Percentiles rank a stretch among this genome's conserved stretches.
Conservation (phyloP, 805 yeast species). For the Starmerella bombi region DNA sequence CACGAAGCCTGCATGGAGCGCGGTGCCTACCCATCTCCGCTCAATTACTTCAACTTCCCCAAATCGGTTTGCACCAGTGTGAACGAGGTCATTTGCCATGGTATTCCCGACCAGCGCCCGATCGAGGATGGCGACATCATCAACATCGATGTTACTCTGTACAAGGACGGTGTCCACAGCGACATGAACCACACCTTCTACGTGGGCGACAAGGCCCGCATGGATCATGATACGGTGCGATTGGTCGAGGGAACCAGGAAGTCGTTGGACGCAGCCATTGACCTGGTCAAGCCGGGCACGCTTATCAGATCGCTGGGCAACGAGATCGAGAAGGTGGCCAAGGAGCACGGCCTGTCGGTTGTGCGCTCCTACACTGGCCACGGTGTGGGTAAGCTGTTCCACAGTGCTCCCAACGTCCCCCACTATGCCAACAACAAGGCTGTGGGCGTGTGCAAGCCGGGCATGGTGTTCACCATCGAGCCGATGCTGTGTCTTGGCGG, state of each 20-base stretch:
- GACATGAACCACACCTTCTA: constrained; percentile 95
- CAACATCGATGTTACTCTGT: constrained; percentile 78
- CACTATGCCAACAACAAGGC: constrained; percentile 92
- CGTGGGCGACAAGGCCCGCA: constrained; percentile 76
- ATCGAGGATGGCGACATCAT: constrained; percentile 89
- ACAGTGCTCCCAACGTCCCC: constrained; percentile 82
- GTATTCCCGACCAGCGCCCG: constrained; percentile 83
- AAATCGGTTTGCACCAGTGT: constrained; percentile 86
- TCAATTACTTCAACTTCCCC: constrained; percentile 88
- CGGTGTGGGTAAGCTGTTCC: constrained; percentile 78
- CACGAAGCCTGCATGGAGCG: constrained; percentile 82
- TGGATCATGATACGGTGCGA: constrained; percentile 70
- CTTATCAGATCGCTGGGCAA: constrained; percentile 80
- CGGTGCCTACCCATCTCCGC: constrained; percentile 86
- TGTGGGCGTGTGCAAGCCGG: constrained; percentile 85
- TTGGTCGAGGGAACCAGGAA: constrained; percentile 88
- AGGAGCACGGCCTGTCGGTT: constrained; percentile 63
- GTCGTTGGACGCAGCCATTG: constrained; percentile 71
- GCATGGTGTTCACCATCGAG: constrained; percentile 92
- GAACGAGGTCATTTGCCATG: constrained; percentile 93
- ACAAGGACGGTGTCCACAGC: constrained; percentile 78
- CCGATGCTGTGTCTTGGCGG: constrained; percentile 90
- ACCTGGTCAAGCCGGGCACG: constrained; percentile 77
- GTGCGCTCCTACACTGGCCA: constrained; percentile 90
- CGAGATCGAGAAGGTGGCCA: constrained; percentile 76